Base-by-base conservation (phyloP, 1,284 basidiomycete genomes). In the Trichosporon asahii region DNA sequence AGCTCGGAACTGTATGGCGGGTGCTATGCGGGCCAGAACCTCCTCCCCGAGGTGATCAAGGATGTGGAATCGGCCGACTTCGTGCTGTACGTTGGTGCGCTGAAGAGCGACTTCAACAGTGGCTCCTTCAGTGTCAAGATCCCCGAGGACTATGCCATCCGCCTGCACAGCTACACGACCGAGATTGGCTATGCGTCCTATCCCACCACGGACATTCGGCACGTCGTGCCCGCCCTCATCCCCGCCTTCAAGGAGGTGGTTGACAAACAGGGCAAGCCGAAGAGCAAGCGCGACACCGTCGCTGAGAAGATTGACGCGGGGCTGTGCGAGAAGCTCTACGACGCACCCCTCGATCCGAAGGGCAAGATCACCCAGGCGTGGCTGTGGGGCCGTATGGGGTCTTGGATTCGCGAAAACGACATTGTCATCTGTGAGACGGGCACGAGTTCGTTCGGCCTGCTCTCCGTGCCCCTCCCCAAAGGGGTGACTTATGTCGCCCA, bases 101-200 rank as follows among this genome's bases (percentile, higher is more conserved):
- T 97, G 65, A 90, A 90, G 84, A 90, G 88, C 70, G 96, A 98
- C 81, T 97, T 95, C 86, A 98, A 98, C 77, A 82, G 79, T 27
- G 84, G 82, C 66, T 83, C 77, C 65, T 79, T 90, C 90, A 68
- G 86, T 81, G 12, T 84, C 80, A 35, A 80, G 27, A 78, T 85
- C 64, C 86, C 86, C 40, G 85, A 92, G 70, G 90, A 92, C 84
- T 71, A 81, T 69, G 79, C 81, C 14, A 81, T 87, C 69, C 85
- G 95, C 89, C 86, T 98, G 12, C 95, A 98, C 83, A 94, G 92
- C 0, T 89, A 90, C 76, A 87, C 91, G 73, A 92, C 90, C 3
- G 87, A 87, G 69, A 86, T 95, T 64, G 80, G 82, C 64, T 85
- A 84, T 76, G 85, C 85, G 11, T 72, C 80, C 27, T 87, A 84